Conservation (phyloP, 768 basidiomycete species). For the Lepiota brunneoincarnata region DNA sequence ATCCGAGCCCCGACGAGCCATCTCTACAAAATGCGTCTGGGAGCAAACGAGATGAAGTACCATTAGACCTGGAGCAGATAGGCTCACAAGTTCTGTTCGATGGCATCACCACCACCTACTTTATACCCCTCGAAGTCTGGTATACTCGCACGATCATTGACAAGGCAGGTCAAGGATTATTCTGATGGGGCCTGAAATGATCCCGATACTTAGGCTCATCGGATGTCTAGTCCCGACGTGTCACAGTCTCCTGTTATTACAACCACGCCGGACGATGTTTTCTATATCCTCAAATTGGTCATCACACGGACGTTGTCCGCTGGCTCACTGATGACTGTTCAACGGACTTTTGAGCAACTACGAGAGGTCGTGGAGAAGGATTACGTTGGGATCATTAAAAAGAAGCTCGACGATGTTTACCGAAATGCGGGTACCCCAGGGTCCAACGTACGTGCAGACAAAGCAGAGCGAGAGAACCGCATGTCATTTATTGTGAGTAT, state of each 20-base stretch:
- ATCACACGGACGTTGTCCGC: slow-evolving; percentile 76
- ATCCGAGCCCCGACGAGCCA: slow-evolving; percentile 2
- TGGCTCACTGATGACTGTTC: slow-evolving; percentile 60
- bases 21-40: background rate
- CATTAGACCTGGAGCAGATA: slow-evolving; percentile 39
- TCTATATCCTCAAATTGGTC: slow-evolving; percentile 91
- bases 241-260: slow-evolving; percentile 62
- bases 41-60: background rate
- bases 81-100: slow-evolving; percentile 60
- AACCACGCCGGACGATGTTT: slow-evolving; percentile 89
- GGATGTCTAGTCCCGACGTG: slow-evolving; percentile 72
- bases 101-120: slow-evolving; percentile 67
- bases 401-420: slow-evolving; percentile 88
- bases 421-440: slow-evolving; percentile 43
- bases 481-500: slow-evolving; percentile 76
- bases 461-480: slow-evolving; percentile 77
- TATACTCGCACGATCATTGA: slow-evolving; percentile 84
- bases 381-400: slow-evolving; percentile 76
- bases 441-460: slow-evolving; percentile 59
- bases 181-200: background rate
- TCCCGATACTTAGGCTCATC: slow-evolving; percentile 65
- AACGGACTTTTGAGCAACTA: slow-evolving; percentile 58
- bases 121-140: slow-evolving; percentile 90
- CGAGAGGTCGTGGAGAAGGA: slow-evolving; percentile 80
- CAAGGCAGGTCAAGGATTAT: slow-evolving; percentile 52